Base-by-base conservation (phyloP, 2,329 filamentous ascomycete species). In the Ilyonectria robusta region DNA sequence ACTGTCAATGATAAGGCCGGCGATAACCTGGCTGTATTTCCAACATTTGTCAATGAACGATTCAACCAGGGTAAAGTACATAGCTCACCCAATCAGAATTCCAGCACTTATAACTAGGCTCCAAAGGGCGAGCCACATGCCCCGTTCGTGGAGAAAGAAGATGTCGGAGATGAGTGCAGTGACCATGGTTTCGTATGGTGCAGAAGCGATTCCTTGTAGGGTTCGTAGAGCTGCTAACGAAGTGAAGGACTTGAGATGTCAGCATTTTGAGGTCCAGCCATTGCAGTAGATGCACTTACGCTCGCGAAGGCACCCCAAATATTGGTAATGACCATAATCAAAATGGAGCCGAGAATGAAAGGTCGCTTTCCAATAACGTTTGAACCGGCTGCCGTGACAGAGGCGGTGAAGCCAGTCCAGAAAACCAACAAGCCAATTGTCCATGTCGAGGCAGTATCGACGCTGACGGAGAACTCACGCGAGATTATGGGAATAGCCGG, bases 341-440 rank as follows among this genome's bases (percentile, higher is more conserved):
- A 46, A 26, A 57, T 33, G 40, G 54, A 57, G 23, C 54, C 54
- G 23, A 57, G 26, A 19, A 57, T 57, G 40, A 57, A 57, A 47
- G 54, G 54, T 10, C 54, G 54, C 54, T 57, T 57, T 10, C 54
- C 54, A 31, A 57, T 46, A 4, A 57, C 21, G 8, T 57, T 46
- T 57, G 54, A 57, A 4, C 54, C 54, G 15, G 54, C 54, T 21
- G 54, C 54, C 40, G 54, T 57, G 40, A 57, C 26, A 9, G 40
- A 57, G n/a, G 54, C 54, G 33, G 54, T 57, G 40, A 57, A 57
- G 54, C 54, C 54, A 23, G 54, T 57, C 54, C 54, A 57, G 40
- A 57, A 57, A 21, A 57, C 54, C 40, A 57, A 21, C 26, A 57
- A 46, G 40, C 54, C 54, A 26, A 57, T 57, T 21, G 54, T 57